Percentiles rank a stretch among this genome's conserved stretches.
Evolutionary conservation across 495 filamentous ascomycete species (phyloP).

Genomic region (Annulohypoxylon moriforme): DNA sequence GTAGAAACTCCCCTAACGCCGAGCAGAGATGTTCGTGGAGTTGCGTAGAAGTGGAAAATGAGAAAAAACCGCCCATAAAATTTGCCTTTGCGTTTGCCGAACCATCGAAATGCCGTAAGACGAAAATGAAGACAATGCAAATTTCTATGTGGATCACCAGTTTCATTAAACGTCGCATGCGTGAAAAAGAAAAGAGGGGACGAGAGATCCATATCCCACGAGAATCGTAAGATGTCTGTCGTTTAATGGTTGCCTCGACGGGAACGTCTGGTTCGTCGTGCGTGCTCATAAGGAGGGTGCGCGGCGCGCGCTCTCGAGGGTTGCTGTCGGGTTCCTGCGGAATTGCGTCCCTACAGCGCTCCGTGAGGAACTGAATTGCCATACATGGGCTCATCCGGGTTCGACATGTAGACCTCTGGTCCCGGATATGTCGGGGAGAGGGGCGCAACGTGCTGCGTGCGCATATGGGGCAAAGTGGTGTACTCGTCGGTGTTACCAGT

Average conservation of each 20-base stretch:
- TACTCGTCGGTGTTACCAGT: slow-evolving; percentile 8
- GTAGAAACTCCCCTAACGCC: slow-evolving; percentile 35
- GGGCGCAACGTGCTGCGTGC: slow-evolving; percentile 15
- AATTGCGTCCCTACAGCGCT: slow-evolving; percentile 39
- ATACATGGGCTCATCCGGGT: slow-evolving; percentile 24
- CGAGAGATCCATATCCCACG: neutral
- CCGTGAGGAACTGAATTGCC: slow-evolving; percentile 37
- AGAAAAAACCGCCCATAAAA: slow-evolving; percentile 19
- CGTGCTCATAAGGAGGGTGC: neutral
- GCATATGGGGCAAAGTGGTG: slow-evolving; percentile 27
- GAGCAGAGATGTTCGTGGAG: slow-evolving; percentile 25
- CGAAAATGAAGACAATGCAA: slow-evolving; percentile 31
- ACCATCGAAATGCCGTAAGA: slow-evolving; percentile 37
- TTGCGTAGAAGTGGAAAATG: slow-evolving; percentile 26
- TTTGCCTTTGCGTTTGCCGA: slow-evolving; percentile 30
- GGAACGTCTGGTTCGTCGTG: slow-evolving; percentile 2
- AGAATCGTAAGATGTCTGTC: neutral
- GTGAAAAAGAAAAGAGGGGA: slow-evolving; percentile 12
- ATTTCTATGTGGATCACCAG: slow-evolving; percentile 41
- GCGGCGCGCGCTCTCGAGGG: neutral
- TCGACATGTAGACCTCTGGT: slow-evolving; percentile 37
- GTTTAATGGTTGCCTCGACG: neutral
- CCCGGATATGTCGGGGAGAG: slow-evolving; percentile 35
- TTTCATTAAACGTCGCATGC: slow-evolving; percentile 38
- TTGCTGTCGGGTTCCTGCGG: slow-evolving; percentile 9